phyloP scores from a whole-genome alignment of 306 rosid species.

The Dryas octopetala region DNA sequence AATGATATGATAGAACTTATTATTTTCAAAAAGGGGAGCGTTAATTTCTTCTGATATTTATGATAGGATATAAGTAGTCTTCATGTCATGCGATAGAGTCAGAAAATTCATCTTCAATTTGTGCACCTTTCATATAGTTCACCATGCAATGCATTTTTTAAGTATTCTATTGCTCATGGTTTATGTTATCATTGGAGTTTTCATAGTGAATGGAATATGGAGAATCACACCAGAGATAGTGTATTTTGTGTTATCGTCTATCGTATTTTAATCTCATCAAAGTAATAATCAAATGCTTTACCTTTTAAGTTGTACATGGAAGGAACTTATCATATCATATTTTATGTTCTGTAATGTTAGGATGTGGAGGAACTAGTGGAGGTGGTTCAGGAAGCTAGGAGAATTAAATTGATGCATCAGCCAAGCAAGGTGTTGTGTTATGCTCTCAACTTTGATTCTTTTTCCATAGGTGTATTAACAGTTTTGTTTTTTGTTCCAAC shows the following conservation, averaged over 20 bases:
- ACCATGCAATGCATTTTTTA: conserved; percentile 1
- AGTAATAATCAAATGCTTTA: conserved; percentile 5
- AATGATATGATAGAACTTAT: too few relatives aligned
- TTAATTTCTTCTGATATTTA: background rate
- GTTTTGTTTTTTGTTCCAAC: background rate
- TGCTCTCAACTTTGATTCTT: conserved; percentile 14
- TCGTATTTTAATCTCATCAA: background rate
- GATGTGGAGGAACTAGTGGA: conserved; percentile 78
- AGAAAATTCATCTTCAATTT: background rate
- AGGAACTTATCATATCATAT: conserved; percentile 3
- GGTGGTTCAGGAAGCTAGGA: conserved; percentile 95
- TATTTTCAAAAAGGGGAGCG: too few relatives aligned
- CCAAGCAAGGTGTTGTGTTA: conserved; percentile 73
- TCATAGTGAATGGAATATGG: conserved; percentile 19
- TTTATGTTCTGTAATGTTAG: conserved; percentile 36
- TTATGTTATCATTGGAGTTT: conserved; percentile 12
- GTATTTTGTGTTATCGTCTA: too few relatives aligned
- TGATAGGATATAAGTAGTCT: background rate
- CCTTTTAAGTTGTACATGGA: conserved; percentile 5
- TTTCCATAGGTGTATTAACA: too few relatives aligned
- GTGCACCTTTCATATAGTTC: background rate
- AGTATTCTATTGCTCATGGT: conserved; percentile 10
- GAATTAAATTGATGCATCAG: conserved; percentile 85
- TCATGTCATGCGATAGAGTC: background rate
- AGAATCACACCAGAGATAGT: background rate